Percentiles rank a stretch among this genome's conserved stretches.
These are phyloP conservation scores for Epichloe aotearoae DNA, from an alignment of 2,329 filamentous ascomycete species.

Conservation along the genomic window DNA sequence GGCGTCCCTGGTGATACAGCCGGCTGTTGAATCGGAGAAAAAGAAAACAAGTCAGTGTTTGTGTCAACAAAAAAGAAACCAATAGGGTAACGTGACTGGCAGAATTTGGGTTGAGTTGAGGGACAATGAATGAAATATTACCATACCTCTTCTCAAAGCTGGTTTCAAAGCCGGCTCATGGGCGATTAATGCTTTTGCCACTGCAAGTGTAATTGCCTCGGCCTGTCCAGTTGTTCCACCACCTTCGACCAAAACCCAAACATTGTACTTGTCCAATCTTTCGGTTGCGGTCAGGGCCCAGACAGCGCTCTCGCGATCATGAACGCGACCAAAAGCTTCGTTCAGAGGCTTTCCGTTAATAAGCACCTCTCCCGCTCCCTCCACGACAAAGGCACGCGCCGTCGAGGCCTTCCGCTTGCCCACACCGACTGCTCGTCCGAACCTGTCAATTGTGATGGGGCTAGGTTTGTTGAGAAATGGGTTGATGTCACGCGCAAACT, in stretches of 20 bases:
- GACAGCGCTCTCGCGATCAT: conserved; percentile 86
- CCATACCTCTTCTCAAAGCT: conserved; percentile 73
- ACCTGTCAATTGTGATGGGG: conserved; percentile 56
- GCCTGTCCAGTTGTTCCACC: conserved; percentile 92
- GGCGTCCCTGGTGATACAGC: conserved; percentile 80
- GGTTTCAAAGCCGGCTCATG: conserved; percentile 91
- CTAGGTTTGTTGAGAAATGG: conserved; percentile 51
- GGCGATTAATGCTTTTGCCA: conserved; percentile 75
- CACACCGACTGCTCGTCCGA: conserved; percentile 65
- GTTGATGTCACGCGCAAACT: conserved; percentile 65
- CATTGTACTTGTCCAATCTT: conserved; percentile 89
- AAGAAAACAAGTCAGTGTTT: neutral
- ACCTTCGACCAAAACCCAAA: conserved; percentile 73
- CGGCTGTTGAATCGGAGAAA: conserved; percentile 44
- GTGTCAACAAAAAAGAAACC: neutral
- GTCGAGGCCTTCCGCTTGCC: conserved; percentile 80
- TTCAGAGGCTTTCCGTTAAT: conserved; percentile 81
- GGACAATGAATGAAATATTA: neutral
- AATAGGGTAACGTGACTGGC: neutral
- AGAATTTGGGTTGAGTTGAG: neutral
- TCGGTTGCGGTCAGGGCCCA: conserved; percentile 80
- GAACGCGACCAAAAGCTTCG: conserved; percentile 71
- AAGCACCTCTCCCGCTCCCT: conserved; percentile 80
- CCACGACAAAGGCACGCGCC: conserved; percentile 77
- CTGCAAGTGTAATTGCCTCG: conserved; percentile 80